Evolutionary conservation across 106 monocot species (phyloP).

Genomic region (Platanthera zijinensis): DNA sequence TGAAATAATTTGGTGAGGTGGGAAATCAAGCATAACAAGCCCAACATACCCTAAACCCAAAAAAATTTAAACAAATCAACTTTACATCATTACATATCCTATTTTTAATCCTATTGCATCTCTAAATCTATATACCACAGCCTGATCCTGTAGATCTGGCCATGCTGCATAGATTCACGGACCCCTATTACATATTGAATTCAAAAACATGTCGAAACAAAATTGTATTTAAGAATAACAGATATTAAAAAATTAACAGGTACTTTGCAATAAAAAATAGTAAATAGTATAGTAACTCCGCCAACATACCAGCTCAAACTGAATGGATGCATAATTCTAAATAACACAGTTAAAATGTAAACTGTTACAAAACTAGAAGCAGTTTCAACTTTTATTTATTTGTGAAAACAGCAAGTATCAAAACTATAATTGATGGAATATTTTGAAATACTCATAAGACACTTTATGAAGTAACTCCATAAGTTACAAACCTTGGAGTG

Average conservation of each 20-base stretch:
- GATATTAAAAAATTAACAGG: neutral
- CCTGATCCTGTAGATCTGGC: neutral
- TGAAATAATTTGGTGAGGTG: too few species aligned
- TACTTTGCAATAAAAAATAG: neutral
- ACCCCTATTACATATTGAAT: neutral
- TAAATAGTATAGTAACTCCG: neutral
- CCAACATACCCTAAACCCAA: too few species aligned
- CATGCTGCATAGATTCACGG: neutral
- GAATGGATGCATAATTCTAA: neutral
- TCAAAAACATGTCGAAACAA: neutral
- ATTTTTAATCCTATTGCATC: too few species aligned
- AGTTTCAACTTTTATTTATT: neutral
- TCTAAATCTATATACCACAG: neutral
- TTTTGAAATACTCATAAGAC: neutral
- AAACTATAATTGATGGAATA: neutral
- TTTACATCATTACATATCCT: neutral
- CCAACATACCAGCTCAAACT: neutral
- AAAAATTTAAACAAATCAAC: neutral
- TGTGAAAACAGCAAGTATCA: neutral
- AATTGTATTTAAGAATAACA: neutral
- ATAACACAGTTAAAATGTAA: neutral
- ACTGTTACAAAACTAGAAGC: neutral
- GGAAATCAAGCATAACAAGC: too few species aligned
- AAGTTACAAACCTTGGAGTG: constrained; percentile 71
- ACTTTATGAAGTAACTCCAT: neutral